Evolutionary conservation across 192 early-diverging fungal genomes (phyloP), one percentile per base, ranked within the genome.

Genomic region (Neocallimastix lanati): DNA sequence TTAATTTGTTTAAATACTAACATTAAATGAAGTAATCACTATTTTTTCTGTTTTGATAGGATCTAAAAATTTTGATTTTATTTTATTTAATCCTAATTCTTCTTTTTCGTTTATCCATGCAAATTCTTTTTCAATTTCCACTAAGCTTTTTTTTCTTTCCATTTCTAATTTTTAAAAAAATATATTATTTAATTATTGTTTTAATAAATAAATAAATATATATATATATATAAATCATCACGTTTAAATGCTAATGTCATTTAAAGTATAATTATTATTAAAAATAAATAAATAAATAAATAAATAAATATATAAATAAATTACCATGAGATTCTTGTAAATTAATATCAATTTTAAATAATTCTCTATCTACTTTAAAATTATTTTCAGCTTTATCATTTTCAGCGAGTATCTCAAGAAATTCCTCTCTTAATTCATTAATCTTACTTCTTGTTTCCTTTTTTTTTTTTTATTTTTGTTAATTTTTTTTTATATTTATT

Each of bases 101-200:
- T 89, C 89, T 50, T 85, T 87, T 80, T 89, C 89, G 4, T 87
- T 84, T 25, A 83, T 84, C 90, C 90, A 91, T 76, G 85, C 84
- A 77, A 90, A 80, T 78, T 91, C 89, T 79, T 88, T 89, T 11
- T 80, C 77, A 18, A 89, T 81, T 28, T 78, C 84, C 5, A 40
- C 67, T 58, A 88, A 83, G 58, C 86, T 88, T 58, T 85, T 77
- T 29, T 83, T 80, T 5, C 87, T 87, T 40, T 84, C 83, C 13
- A 76, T 67, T 40, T 85, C 87, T 86, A n/a, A n/a, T n/a, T n/a
- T n/a, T n/a, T n/a, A n/a, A n/a, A n/a, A n/a, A n/a, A n/a, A n/a
- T n/a, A n/a, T n/a, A n/a, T n/a, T n/a, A n/a, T n/a, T n/a, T n/a
- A n/a, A n/a, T n/a, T n/a, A n/a, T n/a, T n/a, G n/a, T n/a, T n/a